Evolutionary conservation across 371 early-diverging fungal genomes (phyloP).

Genomic region (Chytridium lagenaria): DNA sequence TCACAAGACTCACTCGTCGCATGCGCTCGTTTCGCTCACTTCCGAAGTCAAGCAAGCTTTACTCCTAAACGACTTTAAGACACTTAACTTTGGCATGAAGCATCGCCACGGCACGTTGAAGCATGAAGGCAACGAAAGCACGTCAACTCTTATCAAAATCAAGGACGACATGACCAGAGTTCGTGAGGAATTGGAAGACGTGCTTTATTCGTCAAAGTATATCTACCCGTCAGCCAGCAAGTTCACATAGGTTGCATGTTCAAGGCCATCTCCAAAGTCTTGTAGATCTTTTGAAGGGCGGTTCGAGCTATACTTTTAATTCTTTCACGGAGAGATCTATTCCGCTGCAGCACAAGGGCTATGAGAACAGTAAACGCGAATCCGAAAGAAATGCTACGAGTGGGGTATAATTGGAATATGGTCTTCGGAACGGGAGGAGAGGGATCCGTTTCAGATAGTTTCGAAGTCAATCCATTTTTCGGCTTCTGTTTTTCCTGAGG

Average conservation of each 20-base stretch:
- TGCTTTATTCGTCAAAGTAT: constrained; percentile 3
- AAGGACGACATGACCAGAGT: constrained; percentile 19
- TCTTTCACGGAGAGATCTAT: background rate
- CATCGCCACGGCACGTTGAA: constrained; percentile 27
- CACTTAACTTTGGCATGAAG: constrained; percentile 48
- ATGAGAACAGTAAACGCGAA: constrained; percentile 16
- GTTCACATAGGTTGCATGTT: constrained; percentile 31
- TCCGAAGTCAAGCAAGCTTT: constrained; percentile 71
- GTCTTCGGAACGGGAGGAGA: too few species aligned
- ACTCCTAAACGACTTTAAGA: constrained; percentile 70
- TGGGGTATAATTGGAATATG: too few species aligned
- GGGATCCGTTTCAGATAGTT: too few species aligned
- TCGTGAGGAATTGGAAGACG: constrained; percentile 21
- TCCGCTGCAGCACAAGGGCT: background rate
- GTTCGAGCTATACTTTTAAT: background rate
- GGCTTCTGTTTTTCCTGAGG: constrained; percentile 24
- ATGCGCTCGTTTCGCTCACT: constrained; percentile 69
- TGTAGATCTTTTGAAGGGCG: constrained; percentile 19
- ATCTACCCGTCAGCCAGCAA: background rate
- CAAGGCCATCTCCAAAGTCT: constrained; percentile 34
- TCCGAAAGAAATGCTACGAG: background rate
- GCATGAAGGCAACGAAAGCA: constrained; percentile 7
- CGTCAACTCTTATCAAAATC: constrained; percentile 5
- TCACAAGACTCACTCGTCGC: constrained; percentile 65
- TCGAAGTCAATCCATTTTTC: too few species aligned